Evolutionary conservation across 257 asterid species (phyloP).

Genomic region (Capsicum baccatum): DNA sequence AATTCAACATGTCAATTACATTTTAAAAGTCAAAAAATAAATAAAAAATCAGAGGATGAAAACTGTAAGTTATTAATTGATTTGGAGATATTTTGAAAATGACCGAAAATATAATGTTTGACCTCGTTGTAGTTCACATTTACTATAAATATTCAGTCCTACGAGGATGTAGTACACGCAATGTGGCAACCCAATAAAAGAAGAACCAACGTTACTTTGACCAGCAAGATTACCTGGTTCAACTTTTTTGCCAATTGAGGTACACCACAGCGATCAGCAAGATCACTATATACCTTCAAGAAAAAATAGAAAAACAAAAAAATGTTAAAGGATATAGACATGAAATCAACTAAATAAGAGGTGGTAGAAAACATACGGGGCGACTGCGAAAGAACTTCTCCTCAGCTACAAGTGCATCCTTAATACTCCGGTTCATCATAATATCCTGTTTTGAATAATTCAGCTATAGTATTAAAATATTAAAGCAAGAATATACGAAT

Average conservation of each 20-base stretch:
- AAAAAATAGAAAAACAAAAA: conserved; percentile 15
- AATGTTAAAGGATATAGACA: conserved; percentile 25
- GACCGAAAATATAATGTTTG: background rate
- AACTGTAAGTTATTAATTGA: background rate
- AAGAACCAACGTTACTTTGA: conserved; percentile 33
- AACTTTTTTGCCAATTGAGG: conserved; percentile 97
- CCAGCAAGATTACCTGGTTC: conserved; percentile 72
- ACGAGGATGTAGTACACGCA: background rate
- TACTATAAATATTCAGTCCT: background rate
- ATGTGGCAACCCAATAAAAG: conserved; percentile 3
- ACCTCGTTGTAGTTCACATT: background rate
- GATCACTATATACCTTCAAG: conserved; percentile 79
- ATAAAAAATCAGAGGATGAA: background rate
- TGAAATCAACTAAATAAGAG: conserved; percentile 32
- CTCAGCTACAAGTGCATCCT: conserved; percentile 90
- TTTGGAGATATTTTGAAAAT: conserved; percentile 8
- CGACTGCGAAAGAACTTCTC: conserved; percentile 86
- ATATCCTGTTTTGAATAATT: conserved; percentile 66
- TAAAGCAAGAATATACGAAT: conserved; percentile 1
- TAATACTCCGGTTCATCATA: conserved; percentile 66
- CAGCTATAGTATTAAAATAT: background rate
- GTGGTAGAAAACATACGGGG: conserved; percentile 59
- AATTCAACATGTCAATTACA: background rate
- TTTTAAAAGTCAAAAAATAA: background rate
- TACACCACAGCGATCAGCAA: conserved; percentile 92